Conservation (phyloP, 768 basidiomycete genomes). For the Daedaleopsis sinensis region DNA sequence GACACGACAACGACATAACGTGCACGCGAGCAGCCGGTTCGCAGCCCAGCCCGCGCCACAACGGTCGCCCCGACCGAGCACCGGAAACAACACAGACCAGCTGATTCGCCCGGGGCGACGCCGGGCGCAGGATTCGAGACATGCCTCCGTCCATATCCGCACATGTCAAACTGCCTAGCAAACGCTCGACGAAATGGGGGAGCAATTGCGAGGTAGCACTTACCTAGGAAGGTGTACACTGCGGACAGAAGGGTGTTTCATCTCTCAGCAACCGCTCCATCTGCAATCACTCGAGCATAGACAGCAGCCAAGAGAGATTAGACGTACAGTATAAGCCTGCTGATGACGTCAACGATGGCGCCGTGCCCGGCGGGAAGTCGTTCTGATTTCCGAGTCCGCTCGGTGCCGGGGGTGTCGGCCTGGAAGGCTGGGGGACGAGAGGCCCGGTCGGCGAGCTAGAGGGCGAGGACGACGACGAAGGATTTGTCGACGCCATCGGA, state of each 20-base stretch:
- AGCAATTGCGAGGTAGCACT: neutral
- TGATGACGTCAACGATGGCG: constrained; percentile 19
- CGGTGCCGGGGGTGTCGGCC: neutral
- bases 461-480: neutral
- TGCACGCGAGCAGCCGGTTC: constrained; percentile 4
- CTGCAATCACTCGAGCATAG: constrained; percentile 3
- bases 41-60: neutral
- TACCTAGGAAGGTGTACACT: constrained; percentile 31
- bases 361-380: neutral
- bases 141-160: constrained; percentile 1
- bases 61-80: neutral
- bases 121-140: neutral
- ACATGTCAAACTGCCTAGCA: neutral
- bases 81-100: neutral
- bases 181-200: neutral
- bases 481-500: constrained; percentile 13
- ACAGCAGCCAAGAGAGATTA: neutral
- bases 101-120: constrained; percentile 13
- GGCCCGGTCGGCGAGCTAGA: neutral
- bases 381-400: constrained; percentile 7
- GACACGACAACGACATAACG: neutral
- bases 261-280: constrained; percentile 12
- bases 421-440: neutral
- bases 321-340: constrained; percentile 25
- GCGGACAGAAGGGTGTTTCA: constrained; percentile 9